These are phyloP conservation scores for Jamesozyma piceae DNA, from an alignment of 805 yeast genomes.

Conservation along the genomic window DNA sequence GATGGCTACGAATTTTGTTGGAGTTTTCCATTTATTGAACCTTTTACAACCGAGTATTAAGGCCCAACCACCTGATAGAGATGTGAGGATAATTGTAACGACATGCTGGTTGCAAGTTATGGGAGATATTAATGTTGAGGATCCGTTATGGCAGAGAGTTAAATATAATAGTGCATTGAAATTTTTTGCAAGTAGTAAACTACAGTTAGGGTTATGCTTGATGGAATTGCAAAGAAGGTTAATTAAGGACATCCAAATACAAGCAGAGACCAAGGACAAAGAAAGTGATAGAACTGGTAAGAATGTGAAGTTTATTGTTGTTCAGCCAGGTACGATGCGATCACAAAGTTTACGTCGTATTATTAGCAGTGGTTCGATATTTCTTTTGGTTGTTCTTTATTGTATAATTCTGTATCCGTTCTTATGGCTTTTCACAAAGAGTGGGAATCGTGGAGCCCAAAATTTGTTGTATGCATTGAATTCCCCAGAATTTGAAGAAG, in stretches of 20 bases:
- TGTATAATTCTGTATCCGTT: constrained; percentile 61
- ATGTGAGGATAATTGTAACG: constrained; percentile 72
- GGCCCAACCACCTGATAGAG: constrained; percentile 90
- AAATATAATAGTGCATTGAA: constrained; percentile 62
- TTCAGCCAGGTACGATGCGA: constrained; percentile 89
- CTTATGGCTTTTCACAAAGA: constrained; percentile 73
- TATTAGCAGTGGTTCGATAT: constrained; percentile 63
- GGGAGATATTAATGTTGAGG: constrained; percentile 54
- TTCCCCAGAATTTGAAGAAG: constrained; percentile 59
- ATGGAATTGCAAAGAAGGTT: constrained; percentile 66
- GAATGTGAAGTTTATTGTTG: constrained; percentile 61
- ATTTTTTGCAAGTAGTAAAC: constrained; percentile 73
- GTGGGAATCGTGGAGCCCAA: constrained; percentile 73
- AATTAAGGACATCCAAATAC: constrained; percentile 51
- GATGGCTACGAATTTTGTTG: constrained; percentile 71
- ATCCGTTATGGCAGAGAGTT: constrained; percentile 52
- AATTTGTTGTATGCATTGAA: constrained; percentile 56
- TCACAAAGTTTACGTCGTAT: constrained; percentile 77
- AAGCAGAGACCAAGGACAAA: constrained; percentile 29
- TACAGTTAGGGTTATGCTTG: constrained; percentile 67
- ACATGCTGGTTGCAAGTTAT: constrained; percentile 71
- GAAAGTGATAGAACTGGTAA: constrained; percentile 37
- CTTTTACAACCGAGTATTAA: constrained; percentile 74
- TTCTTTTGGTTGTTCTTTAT: constrained; percentile 51
- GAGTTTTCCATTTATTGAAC: constrained; percentile 72